Percentiles rank a stretch among this genome's conserved stretches.
phyloP scores from a whole-genome alignment of 805 yeast species.

The Ogataea wickerhamii region DNA sequence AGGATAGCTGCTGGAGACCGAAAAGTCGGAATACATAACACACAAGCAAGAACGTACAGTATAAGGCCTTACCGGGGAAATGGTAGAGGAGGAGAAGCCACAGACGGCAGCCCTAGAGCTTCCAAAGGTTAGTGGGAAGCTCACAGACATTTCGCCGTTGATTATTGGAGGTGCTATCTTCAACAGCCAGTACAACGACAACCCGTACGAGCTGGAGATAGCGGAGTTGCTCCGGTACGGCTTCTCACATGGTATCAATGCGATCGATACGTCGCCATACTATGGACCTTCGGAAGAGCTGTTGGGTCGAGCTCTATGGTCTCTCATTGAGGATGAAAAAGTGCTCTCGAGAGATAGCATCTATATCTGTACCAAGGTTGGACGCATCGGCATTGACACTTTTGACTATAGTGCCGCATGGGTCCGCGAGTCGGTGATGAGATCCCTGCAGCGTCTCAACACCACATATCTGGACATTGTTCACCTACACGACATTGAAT shows the following conservation, averaged over 20 bases:
- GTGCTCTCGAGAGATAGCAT: conserved; percentile 56
- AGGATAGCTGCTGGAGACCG: too few species aligned
- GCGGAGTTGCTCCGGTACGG: conserved; percentile 55
- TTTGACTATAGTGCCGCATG: conserved; percentile 69
- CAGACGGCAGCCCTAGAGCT: conserved; percentile 4
- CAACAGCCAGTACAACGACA: conserved; percentile 71
- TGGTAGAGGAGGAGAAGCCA: background rate
- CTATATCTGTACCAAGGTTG: conserved; percentile 81
- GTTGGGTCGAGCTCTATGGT: conserved; percentile 61
- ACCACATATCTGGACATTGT: conserved; percentile 76
- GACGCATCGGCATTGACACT: conserved; percentile 62
- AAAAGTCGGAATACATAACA: too few species aligned
- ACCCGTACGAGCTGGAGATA: conserved; percentile 60
- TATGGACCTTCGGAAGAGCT: conserved; percentile 84
- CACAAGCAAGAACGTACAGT: too few species aligned
- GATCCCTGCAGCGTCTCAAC: conserved; percentile 64
- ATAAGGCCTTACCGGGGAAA: background rate
- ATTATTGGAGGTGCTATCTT: conserved; percentile 87
- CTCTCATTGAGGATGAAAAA: conserved; percentile 31
- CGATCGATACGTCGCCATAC: conserved; percentile 89
- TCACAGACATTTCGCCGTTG: conserved; percentile 48
- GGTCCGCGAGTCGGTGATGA: conserved; percentile 57
- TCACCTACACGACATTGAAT: conserved; percentile 87
- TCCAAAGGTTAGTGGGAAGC: conserved; percentile 21
- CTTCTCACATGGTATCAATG: conserved; percentile 63